These are phyloP conservation scores for Leccinum imitatum DNA, from an alignment of 768 basidiomycete species.

Conservation along the genomic window DNA sequence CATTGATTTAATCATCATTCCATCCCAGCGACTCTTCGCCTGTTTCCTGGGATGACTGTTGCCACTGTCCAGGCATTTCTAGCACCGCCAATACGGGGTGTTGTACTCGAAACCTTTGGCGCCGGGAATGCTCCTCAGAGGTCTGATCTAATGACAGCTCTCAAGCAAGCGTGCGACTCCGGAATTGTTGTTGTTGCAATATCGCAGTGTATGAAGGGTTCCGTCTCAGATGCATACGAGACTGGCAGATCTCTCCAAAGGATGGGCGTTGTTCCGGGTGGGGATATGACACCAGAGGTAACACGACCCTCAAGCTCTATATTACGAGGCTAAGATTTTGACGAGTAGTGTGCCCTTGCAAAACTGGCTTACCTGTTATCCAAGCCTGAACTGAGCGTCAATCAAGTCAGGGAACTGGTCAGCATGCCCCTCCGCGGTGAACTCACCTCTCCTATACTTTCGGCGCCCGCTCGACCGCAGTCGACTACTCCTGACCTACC, in stretches of 20 bases:
- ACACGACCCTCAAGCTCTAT: background rate
- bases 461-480: constrained; percentile 42
- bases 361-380: constrained; percentile 90
- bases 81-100: constrained; percentile 69
- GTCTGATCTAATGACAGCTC: constrained; percentile 66
- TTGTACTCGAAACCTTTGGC: constrained; percentile 90
- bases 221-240: constrained; percentile 83
- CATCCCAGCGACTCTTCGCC: constrained; percentile 67
- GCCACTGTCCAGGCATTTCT: constrained; percentile 76
- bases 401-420: constrained; percentile 74
- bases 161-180: constrained; percentile 78
- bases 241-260: constrained; percentile 69
- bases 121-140: constrained; percentile 91
- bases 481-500: constrained; percentile 49
- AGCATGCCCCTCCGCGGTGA: constrained; percentile 84
- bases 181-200: constrained; percentile 90
- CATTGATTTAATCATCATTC: constrained; percentile 15
- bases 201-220: constrained; percentile 84
- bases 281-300: constrained; percentile 97
- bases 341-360: constrained; percentile 74
- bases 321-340: constrained; percentile 2
- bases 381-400: constrained; percentile 69
- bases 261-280: constrained; percentile 79
- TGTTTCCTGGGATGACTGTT: constrained; percentile 85
- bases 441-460: constrained; percentile 57